phyloP scores from a whole-genome alignment of 2,329 filamentous ascomycete species.

The Cryphonectria nitschkei region DNA sequence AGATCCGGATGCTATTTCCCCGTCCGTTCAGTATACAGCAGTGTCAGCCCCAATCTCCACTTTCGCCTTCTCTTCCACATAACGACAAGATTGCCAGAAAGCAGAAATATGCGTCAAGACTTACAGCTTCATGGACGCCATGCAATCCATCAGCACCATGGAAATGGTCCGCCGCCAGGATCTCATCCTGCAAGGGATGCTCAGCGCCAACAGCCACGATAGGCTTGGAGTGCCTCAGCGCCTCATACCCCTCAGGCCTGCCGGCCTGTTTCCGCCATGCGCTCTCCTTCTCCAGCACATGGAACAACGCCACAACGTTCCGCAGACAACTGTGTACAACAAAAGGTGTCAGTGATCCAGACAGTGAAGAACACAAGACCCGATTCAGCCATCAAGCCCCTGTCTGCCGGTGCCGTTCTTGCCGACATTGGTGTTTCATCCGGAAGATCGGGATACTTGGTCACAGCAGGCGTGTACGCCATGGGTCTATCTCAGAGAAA shows the following conservation, averaged over 20 bases:
- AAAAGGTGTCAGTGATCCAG: neutral
- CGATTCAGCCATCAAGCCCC: neutral
- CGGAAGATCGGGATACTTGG: constrained; percentile 2
- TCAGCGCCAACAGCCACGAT: constrained; percentile 86
- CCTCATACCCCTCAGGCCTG: constrained; percentile 70
- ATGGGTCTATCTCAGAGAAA: neutral
- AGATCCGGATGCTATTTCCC: constrained; percentile 68
- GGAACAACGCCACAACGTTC: constrained; percentile 88
- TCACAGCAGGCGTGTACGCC: constrained; percentile 15
- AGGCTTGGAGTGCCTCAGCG: constrained; percentile 74
- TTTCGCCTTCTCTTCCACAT: neutral
- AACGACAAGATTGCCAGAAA: neutral
- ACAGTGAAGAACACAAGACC: neutral
- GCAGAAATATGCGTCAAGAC: constrained; percentile 27
- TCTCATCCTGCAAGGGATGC: constrained; percentile 81
- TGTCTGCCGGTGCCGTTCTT: neutral
- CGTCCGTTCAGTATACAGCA: constrained; percentile 10
- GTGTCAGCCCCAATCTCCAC: neutral
- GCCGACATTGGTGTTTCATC: constrained; percentile 19
- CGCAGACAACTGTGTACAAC: constrained; percentile 69
- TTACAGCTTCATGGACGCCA: constrained; percentile 67
- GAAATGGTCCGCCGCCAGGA: constrained; percentile 83
- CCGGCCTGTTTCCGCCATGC: constrained; percentile 77
- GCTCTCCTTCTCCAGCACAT: constrained; percentile 87
- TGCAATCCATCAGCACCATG: constrained; percentile 80